These are phyloP conservation scores for Microbotryomycetes sp. DNA, from an alignment of 1,284 basidiomycete species.

Conservation along the genomic window DNA sequence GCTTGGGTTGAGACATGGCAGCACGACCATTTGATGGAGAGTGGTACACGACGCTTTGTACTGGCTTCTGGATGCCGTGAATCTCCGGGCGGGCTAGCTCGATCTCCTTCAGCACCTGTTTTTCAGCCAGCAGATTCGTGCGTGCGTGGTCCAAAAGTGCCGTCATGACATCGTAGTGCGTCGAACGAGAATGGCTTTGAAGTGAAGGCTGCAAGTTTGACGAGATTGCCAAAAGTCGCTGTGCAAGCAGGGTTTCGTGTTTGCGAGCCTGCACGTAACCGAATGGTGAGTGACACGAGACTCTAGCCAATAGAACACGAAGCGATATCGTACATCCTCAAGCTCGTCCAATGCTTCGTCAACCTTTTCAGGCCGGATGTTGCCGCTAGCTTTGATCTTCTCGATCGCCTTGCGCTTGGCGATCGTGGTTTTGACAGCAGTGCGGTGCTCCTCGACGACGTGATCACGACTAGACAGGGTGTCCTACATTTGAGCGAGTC, in stretches of 20 bases:
- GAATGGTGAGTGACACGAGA: background rate
- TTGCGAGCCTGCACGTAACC: constrained; percentile 60
- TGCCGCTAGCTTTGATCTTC: constrained; percentile 63
- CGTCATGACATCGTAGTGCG: constrained; percentile 80
- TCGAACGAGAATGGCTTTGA: constrained; percentile 68
- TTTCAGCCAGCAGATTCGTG: constrained; percentile 81
- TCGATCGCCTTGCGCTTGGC: constrained; percentile 84
- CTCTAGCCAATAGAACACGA: constrained; percentile 16
- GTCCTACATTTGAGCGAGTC: constrained; percentile 51
- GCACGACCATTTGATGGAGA: constrained; percentile 18
- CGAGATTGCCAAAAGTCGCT: constrained; percentile 79
- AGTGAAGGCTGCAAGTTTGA: constrained; percentile 80
- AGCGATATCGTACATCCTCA: constrained; percentile 61
- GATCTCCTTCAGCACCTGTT: constrained; percentile 74
- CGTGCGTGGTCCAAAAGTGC: constrained; percentile 84
- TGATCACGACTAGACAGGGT: constrained; percentile 76
- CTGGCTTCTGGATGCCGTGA: constrained; percentile 49
- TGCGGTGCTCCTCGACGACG: constrained; percentile 84
- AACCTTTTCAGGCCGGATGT: constrained; percentile 75
- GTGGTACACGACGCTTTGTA: constrained; percentile 35
- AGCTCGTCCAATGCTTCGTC: constrained; percentile 90
- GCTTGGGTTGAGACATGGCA: background rate
- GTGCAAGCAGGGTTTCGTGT: constrained; percentile 72
- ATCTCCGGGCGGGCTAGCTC: constrained; percentile 76
- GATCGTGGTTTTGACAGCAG: constrained; percentile 82